Evolutionary conservation across 169 alveolate species (phyloP), one percentile per base, ranked within the genome.

Genomic region (Plasmodium relictum): DNA sequence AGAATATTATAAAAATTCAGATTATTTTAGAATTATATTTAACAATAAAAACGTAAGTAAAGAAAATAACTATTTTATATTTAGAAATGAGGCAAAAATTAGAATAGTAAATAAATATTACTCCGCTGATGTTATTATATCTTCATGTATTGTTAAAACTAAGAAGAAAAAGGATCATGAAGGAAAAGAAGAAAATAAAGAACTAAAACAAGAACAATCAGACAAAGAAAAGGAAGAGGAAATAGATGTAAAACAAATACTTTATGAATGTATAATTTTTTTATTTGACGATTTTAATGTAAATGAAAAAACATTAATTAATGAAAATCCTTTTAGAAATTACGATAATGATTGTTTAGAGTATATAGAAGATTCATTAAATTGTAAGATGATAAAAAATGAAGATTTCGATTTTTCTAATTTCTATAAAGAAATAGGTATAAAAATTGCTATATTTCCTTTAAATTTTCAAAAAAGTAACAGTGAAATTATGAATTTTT

Each of bases 361-460:
- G 62, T 76, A 76, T 68, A 54, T 76, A 48, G 62, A 63, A 41
- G 89, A 76, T 22, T 22, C 54, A 37, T 8, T 20, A 39, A 78
- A 18, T 56, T 70, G 63, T 6, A 48, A 78, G 50, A 78, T 65
- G 68, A 65, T 65, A 78, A 39, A 42, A 78, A 78, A 78, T 78
- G 50, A 20, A 37, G 20, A 78, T 66, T 78, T 78, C 31, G 89
- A 78, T 65, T 65, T 78, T 78, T 78, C 89, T 9, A 78, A 78
- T 65, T 18, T 78, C 6, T 78, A 78, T 78, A 78, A 78, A 65
- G 76, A 65, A 31, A 59, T 78, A 24, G 89, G 89, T 14, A 26
- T 78, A 26, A 78, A 78, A 78, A 78, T 78, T 78, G 73, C 89
- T 20, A 65, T 78, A 20, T 78, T 78, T 42, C 89, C 89, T 48